Evolutionary conservation across 2,329 filamentous ascomycete genomes (phyloP), one percentile per base, ranked within the genome.

Genomic region (Colletotrichum ledebouriae): DNA sequence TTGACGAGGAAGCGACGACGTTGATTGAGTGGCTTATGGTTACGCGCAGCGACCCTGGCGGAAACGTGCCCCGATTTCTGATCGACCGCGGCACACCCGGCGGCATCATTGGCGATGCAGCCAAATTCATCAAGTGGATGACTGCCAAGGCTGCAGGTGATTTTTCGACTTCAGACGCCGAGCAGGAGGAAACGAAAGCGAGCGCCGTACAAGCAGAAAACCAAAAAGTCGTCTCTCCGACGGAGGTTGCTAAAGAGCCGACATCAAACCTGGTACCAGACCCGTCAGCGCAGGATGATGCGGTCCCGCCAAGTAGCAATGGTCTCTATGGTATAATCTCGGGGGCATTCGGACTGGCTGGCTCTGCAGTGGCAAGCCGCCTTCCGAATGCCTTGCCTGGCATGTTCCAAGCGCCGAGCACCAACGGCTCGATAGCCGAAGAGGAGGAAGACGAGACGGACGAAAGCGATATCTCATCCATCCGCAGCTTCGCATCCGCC

Each of bases 21-120:
- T 79, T 82, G 29, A 77, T 97, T 2, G 94, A 97, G 78, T 97
- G 94, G 94, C 87, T 96, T 69, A 97, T 97, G 94, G 89, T 97
- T 17, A 97, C 94, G 1, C 86, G 94, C 56, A 95, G 92, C 76
- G 94, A 97, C 73, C 94, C 94, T 3, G 94, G 94, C 11, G 94
- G 94, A 59, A 95, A 89, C 67, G 94, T 97, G 17, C 94, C 94
- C 1, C 87, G 92, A 13, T 97, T 96, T 80, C 90, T 97, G 86
- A 93, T 97, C n/a, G 94, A 97, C 74, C 90, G 93, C 76, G 93
- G 92, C 34, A 97, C 94, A 0, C 94, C 94, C 0, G 89, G 86
- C 11, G 92, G 92, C 41, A 96, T 97, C 73, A 86, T 93, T 29
- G 85, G 85, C 47, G 94, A 97, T 77, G 92, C 94, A 0, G 86